Conservation (phyloP, 371 early-diverging fungal genomes). For the Syncephalis fuscata region DNA sequence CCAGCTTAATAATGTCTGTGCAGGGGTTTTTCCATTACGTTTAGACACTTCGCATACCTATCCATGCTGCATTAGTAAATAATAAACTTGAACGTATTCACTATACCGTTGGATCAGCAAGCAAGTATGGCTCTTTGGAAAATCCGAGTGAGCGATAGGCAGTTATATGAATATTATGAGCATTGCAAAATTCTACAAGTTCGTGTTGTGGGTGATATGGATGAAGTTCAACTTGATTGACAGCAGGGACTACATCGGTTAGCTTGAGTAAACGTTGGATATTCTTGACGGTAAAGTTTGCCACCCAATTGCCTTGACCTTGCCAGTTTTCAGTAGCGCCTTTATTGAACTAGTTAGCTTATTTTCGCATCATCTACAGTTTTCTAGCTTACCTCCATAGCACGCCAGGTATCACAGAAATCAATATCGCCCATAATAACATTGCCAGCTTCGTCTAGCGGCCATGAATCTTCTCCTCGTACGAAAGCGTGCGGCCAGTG, state of each 20-base stretch:
- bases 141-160: conserved; percentile 48
- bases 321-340: conserved; percentile 30
- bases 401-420: conserved; percentile 17
- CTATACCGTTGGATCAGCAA: conserved; percentile 16
- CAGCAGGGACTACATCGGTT: conserved; percentile 22
- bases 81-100: too few species aligned
- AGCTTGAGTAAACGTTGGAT: conserved; percentile 25
- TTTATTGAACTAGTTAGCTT: too few species aligned
- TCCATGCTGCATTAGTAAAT: not conserved
- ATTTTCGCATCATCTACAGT: too few species aligned
- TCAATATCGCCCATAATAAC: conserved; percentile 7
- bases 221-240: conserved; percentile 47
- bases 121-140: conserved; percentile 17
- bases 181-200: conserved; percentile 22
- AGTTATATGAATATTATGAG: conserved; percentile 29
- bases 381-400: too few species aligned
- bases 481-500: conserved; percentile 41
- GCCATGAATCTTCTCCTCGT: conserved; percentile 11
- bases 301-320: conserved; percentile 36
- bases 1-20: conserved; percentile 27
- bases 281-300: conserved; percentile 31
- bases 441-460: conserved; percentile 14
- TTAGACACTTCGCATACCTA: conserved; percentile 21
- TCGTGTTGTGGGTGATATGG: conserved; percentile 41
- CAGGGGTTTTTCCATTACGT: conserved; percentile 21